phyloP scores from a whole-genome alignment of 2,329 filamentous ascomycete genomes.

The Sphaerulina musiva region DNA sequence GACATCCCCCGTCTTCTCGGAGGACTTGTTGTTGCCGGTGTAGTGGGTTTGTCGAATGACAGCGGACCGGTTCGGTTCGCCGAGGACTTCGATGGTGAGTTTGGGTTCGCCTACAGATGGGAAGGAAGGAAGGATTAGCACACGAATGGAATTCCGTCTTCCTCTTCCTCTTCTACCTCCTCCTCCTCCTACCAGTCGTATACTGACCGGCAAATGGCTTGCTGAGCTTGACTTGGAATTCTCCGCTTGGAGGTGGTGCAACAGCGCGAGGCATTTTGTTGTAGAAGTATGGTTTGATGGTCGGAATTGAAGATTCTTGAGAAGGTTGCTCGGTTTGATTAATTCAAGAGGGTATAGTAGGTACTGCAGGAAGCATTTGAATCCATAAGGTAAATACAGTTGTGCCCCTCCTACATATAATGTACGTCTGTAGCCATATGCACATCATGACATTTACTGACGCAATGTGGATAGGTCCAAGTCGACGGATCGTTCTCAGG shows the following conservation, averaged over 20 bases:
- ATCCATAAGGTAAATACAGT: not conserved
- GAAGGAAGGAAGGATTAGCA: constrained; percentile 16
- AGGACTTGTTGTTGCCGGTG: constrained; percentile 29
- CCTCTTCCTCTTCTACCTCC: no score
- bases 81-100: constrained; percentile 37
- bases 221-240: constrained; percentile 31
- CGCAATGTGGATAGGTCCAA: constrained; percentile 1
- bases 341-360: not conserved
- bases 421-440: no score
- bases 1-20: constrained; percentile 37
- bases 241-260: constrained; percentile 34
- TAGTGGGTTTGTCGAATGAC: constrained; percentile 32
- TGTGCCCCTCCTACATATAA: constrained; percentile 3
- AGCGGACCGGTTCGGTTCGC: constrained; percentile 38
- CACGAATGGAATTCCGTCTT: not conserved
- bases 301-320: not conserved
- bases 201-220: constrained; percentile 33
- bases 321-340: not conserved
- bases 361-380: not conserved
- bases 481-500: no score
- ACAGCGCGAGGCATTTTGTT: constrained; percentile 33
- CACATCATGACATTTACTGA: constrained; percentile 4
- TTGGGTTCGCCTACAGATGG: constrained; percentile 26
- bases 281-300: not conserved
- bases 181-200: not conserved